A percentile compares a stretch with the other conserved stretches of the same genome.
Evolutionary conservation across 2,329 filamentous ascomycete species (phyloP).

Genomic region (Dactylellina cionopaga): DNA sequence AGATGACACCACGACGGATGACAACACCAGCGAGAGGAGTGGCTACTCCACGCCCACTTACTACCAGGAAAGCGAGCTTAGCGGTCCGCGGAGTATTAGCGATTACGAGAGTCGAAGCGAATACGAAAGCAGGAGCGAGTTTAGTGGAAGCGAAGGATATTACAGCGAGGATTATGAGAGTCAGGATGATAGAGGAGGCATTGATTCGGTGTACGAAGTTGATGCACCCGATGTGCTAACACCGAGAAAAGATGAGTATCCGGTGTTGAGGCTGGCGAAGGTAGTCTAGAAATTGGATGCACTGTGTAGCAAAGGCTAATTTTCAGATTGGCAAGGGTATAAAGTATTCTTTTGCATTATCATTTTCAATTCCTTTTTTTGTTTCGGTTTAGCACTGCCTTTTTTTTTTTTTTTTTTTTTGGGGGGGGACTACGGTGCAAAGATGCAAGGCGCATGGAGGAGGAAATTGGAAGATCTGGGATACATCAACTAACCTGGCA

Average conservation of each 20-base stretch:
- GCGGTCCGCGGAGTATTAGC: conserved; percentile 35
- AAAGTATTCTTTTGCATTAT: background rate
- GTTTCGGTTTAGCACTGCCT: background rate
- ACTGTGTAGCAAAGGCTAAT: background rate
- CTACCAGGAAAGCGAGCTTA: conserved; percentile 43
- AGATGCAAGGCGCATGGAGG: too few species aligned
- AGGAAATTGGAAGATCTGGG: too few species aligned
- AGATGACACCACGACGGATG: conserved; percentile 38
- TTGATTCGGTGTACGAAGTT: conserved; percentile 35
- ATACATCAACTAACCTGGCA: too few species aligned
- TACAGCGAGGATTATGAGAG: conserved; percentile 51
- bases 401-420: conserved; percentile 15
- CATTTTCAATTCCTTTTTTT: background rate
- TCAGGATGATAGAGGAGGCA: conserved; percentile 30
- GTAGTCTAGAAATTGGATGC: conserved; percentile 8
- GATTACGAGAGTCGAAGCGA: conserved; percentile 44
- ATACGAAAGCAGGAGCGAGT: conserved; percentile 47
- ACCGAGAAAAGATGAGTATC: conserved; percentile 30
- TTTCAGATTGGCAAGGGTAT: background rate
- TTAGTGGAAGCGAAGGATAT: conserved; percentile 43
- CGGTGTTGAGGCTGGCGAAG: conserved; percentile 36
- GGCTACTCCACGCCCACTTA: conserved; percentile 43
- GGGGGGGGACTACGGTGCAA: background rate
- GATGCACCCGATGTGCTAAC: conserved; percentile 41
- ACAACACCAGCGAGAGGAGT: conserved; percentile 39